Evolutionary conservation across 768 basidiomycete species (phyloP), one percentile per base, ranked within the genome.

Genomic region (Phlegmacium glaucopus): DNA sequence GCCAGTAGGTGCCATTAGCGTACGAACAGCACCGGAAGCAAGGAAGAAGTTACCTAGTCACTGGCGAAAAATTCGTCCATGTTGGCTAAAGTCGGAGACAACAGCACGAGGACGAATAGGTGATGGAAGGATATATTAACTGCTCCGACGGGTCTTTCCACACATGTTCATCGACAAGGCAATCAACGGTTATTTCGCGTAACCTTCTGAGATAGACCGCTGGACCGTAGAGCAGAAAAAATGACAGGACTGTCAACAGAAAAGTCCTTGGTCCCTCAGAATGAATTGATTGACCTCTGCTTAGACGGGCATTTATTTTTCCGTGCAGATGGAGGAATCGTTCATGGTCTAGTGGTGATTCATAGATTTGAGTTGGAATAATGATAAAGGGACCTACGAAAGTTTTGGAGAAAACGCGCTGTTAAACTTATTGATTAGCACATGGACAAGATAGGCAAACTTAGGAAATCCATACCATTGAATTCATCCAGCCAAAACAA

Each of bases 401-500:
- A 69, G 10, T 57, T 46, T 30, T 54, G 47, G 64, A 75, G 68
- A 2, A 71, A 44, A 17, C 72, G 66, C n/a, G 61, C 72, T 74
- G 29, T 9, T 22, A 22, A 22, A 12, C 18, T 12, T 7, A 17
- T 38, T 17, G 42, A 22, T 38, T 29, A 39, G 26, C 2, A 37
- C 30, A 28, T 25, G 34, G 25, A 6, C 37, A n/a, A n/a, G 12
- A 16, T 29, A 18, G 9, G 34, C 10, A 9, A 2, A 36, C 42
- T 34, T 22, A 34, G 44, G 22, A 77, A 56, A 9, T 59, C 48
- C 1, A 48, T 39, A 1, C 67, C 68, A 2, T 72, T 61, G 48
- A 71, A 77, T 0, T 61, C 52, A 39, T 81, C 72, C 36, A 81
- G 49, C 79, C 79, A 83, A 48, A 83, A 82, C 9, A 82, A 55